phyloP scores from a whole-genome alignment of 768 basidiomycete genomes.

The Rhizopogon vesiculosus region DNA sequence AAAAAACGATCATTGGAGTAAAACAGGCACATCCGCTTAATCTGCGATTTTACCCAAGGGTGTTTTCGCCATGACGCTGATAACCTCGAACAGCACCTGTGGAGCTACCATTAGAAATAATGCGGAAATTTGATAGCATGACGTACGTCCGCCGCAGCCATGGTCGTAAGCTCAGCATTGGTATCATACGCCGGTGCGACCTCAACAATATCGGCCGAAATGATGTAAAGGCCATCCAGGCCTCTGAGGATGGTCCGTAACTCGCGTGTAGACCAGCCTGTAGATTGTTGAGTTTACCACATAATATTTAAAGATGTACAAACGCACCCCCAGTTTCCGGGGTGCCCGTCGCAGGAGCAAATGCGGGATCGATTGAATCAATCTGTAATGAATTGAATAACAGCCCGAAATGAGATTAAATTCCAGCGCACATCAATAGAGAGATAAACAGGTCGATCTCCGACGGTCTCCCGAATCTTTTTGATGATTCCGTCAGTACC shows the following conservation, averaged over 20 bases:
- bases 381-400: conserved; percentile 37
- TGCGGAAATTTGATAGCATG: conserved; percentile 2
- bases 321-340: conserved; percentile 68
- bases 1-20: neutral
- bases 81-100: conserved; percentile 68
- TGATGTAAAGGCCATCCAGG: conserved; percentile 68
- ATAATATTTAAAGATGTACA: neutral
- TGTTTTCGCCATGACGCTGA: conserved; percentile 78
- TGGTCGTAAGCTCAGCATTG: conserved; percentile 58
- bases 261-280: conserved; percentile 75
- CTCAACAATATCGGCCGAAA: conserved; percentile 82
- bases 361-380: conserved; percentile 76
- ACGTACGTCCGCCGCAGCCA: conserved; percentile 59
- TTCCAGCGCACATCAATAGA: conserved; percentile 60
- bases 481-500: conserved; percentile 74
- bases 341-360: conserved; percentile 81
- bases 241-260: conserved; percentile 73
- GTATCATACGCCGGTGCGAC: conserved; percentile 80
- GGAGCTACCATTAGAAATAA: conserved; percentile 10
- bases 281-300: neutral
- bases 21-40: conserved; percentile 1
- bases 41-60: conserved; percentile 56
- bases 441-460: conserved; percentile 69
- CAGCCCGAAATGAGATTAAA: conserved; percentile 1
- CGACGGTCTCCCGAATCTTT: conserved; percentile 76